These are phyloP conservation scores for Chlamydomonas reinhardtii DNA, from an alignment of 163 green algal species.

Conservation along the genomic window DNA sequence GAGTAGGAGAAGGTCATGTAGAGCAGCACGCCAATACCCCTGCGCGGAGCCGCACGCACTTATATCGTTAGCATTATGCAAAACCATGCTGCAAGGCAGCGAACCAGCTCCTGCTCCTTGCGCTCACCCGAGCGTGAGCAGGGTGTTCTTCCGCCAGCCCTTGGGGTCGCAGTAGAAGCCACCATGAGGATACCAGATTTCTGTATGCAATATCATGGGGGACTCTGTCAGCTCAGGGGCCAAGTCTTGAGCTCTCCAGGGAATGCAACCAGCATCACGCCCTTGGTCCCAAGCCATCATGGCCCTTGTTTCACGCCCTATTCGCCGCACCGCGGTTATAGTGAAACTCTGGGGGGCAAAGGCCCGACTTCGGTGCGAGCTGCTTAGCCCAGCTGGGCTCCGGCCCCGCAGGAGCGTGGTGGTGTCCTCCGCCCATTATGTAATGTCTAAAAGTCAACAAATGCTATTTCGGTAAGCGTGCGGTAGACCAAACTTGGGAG, in stretches of 20 bases:
- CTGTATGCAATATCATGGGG: slow-evolving; percentile 31
- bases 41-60: not conserved
- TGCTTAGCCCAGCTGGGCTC: slow-evolving; percentile 54
- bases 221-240: too few species aligned
- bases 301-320: not conserved
- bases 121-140: slow-evolving; percentile 47
- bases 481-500: too few species aligned
- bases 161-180: slow-evolving; percentile 65
- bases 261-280: not conserved
- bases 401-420: slow-evolving; percentile 34
- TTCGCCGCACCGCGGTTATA: slow-evolving; percentile 49
- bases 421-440: slow-evolving; percentile 54
- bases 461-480: too few species aligned
- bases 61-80: not conserved
- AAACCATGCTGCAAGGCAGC: not conserved
- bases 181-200: slow-evolving; percentile 65
- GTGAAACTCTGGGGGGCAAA: slow-evolving; percentile 59
- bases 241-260: not conserved
- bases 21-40: slow-evolving; percentile 32
- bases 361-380: slow-evolving; percentile 50
- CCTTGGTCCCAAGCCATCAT: too few species aligned
- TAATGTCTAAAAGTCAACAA: too few species aligned
- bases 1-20: slow-evolving; percentile 50
- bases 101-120: not conserved
- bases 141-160: slow-evolving; percentile 56